Percentiles rank a stretch among this genome's conserved stretches.
Evolutionary conservation across 495 filamentous ascomycete species (phyloP).

Genomic region (Delitschia confertaspora): DNA sequence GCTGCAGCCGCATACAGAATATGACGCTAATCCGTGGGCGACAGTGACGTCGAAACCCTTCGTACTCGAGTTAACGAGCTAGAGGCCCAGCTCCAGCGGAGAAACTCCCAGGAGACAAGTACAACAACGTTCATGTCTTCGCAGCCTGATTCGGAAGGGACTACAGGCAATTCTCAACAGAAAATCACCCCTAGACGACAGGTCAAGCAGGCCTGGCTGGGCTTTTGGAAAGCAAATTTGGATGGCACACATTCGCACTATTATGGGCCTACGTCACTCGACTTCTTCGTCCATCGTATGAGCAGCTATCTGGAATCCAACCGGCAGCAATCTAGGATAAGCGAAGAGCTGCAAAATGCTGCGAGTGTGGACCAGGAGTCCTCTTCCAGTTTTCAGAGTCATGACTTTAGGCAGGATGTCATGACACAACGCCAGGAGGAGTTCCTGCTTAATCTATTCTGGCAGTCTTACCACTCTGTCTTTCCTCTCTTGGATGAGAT

Average conservation of each 20-base stretch:
- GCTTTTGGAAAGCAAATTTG: too few species aligned
- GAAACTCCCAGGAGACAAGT: neutral
- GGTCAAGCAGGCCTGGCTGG: too few species aligned
- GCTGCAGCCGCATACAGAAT: neutral
- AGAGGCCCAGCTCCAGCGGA: conserved; percentile 31
- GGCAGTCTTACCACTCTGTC: conserved; percentile 41
- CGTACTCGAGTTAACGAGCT: conserved; percentile 35
- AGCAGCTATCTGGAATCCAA: conserved; percentile 30
- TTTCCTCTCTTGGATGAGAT: conserved; percentile 40
- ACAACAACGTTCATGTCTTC: too few species aligned
- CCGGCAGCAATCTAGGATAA: conserved; percentile 29
- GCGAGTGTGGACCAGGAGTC: too few species aligned
- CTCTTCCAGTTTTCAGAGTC: conserved; percentile 10
- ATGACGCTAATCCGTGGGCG: neutral
- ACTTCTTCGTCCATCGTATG: conserved; percentile 32
- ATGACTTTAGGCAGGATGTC: conserved; percentile 1
- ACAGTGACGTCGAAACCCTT: conserved; percentile 40
- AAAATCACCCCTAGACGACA: too few species aligned
- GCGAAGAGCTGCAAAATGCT: too few species aligned
- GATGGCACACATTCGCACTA: conserved; percentile 17
- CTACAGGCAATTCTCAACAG: conserved; percentile 11
- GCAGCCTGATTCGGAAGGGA: neutral
- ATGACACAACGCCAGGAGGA: conserved; percentile 40
- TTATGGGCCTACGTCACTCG: conserved; percentile 33
- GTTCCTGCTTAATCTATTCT: conserved; percentile 42